Evolutionary conservation across 345 rosid genomes (phyloP), one percentile per base, ranked within the genome.

Genomic region (Ricinus communis): DNA sequence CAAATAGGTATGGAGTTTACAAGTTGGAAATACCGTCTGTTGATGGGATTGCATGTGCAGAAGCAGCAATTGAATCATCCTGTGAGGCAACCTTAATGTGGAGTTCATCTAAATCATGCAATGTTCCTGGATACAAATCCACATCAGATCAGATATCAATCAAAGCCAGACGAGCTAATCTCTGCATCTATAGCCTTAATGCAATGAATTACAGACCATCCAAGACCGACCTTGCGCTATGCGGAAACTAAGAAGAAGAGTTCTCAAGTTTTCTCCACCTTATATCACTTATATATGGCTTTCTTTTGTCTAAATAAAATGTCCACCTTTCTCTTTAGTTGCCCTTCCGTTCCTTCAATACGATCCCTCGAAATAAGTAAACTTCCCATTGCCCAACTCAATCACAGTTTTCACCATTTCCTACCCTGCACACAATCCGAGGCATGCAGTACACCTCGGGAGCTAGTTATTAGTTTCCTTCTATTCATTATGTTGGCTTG

Each of bases 131-230:
- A 41, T 81, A 86, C 81, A 84, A 73, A 79, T 81, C 81, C 73
- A 93, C 98, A 6, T 78, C 98, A 8, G 89, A 93, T 80, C 88
- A 86, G 79, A 85, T 89, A 1, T 76, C 86, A 9, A 74, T 96
- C 71, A 89, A 89, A 77, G 80, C 90, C 74, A 86, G 77, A 76
- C 76, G 81, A 30, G 79, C 87, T 24, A 91, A 91, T 79, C 76
- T 84, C 74, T 93, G 99, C 82, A 67, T 93, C 79, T 96, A 83
- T 76, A 91, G 96, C 72, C 78, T 96, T 45, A 87, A 49, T 84
- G 82, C 93, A 52, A 77, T 96, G 80, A 93, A 83, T 77, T 86
- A 86, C 66, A 93, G 86, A 78, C 98, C 99, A 30, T 58, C 90
- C 30, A 93, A 88, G 80, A 82, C 36, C 53, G 79, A 93, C 62